A percentile compares a stretch with the other conserved stretches of the same genome.
Evolutionary conservation across 176 grass and related monocot species (phyloP).

Genomic region (Oryza brachyantha): DNA sequence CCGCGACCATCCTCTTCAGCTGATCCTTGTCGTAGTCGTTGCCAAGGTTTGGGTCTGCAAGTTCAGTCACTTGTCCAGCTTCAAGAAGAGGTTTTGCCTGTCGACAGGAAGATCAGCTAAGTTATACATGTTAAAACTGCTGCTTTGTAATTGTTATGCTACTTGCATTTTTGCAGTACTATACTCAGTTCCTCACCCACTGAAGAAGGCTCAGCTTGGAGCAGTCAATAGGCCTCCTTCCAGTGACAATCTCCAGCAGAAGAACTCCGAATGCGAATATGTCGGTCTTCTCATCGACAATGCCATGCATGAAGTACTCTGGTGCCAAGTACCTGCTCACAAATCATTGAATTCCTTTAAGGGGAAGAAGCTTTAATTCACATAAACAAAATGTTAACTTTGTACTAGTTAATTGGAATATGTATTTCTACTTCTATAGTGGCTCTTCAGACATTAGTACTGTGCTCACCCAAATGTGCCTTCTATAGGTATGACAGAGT

Average conservation of each 20-base stretch:
- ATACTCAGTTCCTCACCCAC: slow-evolving; percentile 47
- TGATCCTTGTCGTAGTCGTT: slow-evolving; percentile 69
- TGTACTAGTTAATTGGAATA: neutral
- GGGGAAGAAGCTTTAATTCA: neutral
- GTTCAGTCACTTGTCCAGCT: slow-evolving; percentile 64
- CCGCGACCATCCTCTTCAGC: slow-evolving; percentile 56
- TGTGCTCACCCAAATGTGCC: slow-evolving; percentile 84
- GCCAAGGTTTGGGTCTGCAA: slow-evolving; percentile 63
- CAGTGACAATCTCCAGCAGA: slow-evolving; percentile 70
- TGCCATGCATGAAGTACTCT: slow-evolving; percentile 96
- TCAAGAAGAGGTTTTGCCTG: slow-evolving; percentile 90
- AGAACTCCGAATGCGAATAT: slow-evolving; percentile 89
- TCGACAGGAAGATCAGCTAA: neutral
- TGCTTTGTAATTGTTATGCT: neutral
- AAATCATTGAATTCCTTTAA: neutral
- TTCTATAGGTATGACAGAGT: slow-evolving; percentile 90
- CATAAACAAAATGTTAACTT: neutral
- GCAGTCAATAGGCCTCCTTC: slow-evolving; percentile 84
- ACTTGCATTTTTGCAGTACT: neutral
- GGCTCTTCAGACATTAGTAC: neutral
- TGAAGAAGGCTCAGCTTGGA: slow-evolving; percentile 80
- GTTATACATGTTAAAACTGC: neutral
- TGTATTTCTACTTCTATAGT: neutral
- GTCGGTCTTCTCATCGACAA: slow-evolving; percentile 85
- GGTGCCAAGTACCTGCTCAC: slow-evolving; percentile 84